Evolutionary conservation across 495 filamentous ascomycete genomes (phyloP), one percentile per base, ranked within the genome.

Genomic region (Xylona heveae): DNA sequence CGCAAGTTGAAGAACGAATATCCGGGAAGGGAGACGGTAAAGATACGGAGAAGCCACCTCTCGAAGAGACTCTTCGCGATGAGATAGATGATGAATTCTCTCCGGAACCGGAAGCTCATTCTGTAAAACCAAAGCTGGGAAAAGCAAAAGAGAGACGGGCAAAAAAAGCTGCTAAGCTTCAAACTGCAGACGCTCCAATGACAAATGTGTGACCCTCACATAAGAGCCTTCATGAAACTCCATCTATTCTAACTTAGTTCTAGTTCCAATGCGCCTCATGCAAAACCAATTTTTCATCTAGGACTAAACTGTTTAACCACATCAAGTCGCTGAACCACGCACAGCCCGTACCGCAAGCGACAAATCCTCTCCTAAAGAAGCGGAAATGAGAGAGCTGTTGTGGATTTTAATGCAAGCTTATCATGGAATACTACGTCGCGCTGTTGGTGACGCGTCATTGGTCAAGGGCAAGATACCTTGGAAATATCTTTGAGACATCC

Each of bases 101-200:
- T 36, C 14, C 26, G 33, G 42, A 33, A 27, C 44, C 9, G 39
- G 36, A 22, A 59, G 50, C 34, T n/a, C n/a, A n/a, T n/a, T n/a
- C n/a, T n/a, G n/a, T n/a, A n/a, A n/a, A n/a, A n/a, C 44, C 23
- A 15, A 81, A 76, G 41, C 24, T 78, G 2, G 84, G 88, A 16
- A 92, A 84, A 49, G 88, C 88, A 6, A 93, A 85, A 47, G 65
- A 76, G 37, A 93, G 80, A 47, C 66, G 78, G 26, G 74, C 78
- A 24, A 93, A 82, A 50, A 80, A 69, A 43, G 75, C 74, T 12
- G 75, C 77, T 18, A 63, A 68, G 21, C 52, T 64, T 34, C 59
- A 66, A 13, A 48, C 39, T 6, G 44, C 37, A 31, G 38, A 48
- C 18, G n/a, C 43, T 31, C 47, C 12, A 38, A 52, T 2, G 40